Percentiles rank a stretch among this genome's conserved stretches.
Conservation (phyloP, 2,329 filamentous ascomycete species). For the Alternaria solani region DNA sequence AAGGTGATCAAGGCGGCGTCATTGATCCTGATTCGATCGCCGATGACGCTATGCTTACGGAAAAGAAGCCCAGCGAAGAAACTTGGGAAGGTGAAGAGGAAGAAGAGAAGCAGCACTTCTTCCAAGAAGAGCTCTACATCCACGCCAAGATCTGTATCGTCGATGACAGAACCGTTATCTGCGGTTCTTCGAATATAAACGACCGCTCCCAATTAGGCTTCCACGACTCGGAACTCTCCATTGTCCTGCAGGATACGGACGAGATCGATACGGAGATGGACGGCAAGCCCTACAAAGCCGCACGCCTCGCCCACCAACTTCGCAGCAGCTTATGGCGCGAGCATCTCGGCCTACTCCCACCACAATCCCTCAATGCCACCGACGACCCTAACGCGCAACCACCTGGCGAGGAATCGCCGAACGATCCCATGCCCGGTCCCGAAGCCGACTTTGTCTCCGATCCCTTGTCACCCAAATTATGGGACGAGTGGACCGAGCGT, state of each 20-base stretch:
- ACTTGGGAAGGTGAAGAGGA: conserved; percentile 77
- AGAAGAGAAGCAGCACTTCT: conserved; percentile 84
- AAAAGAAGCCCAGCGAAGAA: conserved; percentile 71
- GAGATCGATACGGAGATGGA: conserved; percentile 77
- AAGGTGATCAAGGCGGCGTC: conserved; percentile 48
- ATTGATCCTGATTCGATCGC: conserved; percentile 72
- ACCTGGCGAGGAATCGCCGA: conserved; percentile 71
- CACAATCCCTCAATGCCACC: conserved; percentile 72
- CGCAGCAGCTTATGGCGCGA: conserved; percentile 88
- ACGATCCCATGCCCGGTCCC: conserved; percentile 77
- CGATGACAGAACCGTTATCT: conserved; percentile 85
- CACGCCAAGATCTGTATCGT: conserved; percentile 91
- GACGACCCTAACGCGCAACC: conserved; percentile 80
- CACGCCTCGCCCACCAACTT: conserved; percentile 82
- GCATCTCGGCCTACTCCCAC: conserved; percentile 81
- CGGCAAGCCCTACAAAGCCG: conserved; percentile 77
- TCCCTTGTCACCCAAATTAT: conserved; percentile 65
- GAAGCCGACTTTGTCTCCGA: conserved; percentile 68
- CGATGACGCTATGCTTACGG: conserved; percentile 81
- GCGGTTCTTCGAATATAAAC: conserved; percentile 89
- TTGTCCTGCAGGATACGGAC: conserved; percentile 86
- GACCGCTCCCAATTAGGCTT: conserved; percentile 87
- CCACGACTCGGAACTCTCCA: conserved; percentile 89
- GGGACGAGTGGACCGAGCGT: conserved; percentile 71
- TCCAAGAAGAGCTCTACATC: conserved; percentile 96